A percentile compares a stretch with the other conserved stretches of the same genome.
These are phyloP conservation scores for Phytophthora ohioensis DNA, from an alignment of 352 stramenopile species.

Conservation along the genomic window DNA sequence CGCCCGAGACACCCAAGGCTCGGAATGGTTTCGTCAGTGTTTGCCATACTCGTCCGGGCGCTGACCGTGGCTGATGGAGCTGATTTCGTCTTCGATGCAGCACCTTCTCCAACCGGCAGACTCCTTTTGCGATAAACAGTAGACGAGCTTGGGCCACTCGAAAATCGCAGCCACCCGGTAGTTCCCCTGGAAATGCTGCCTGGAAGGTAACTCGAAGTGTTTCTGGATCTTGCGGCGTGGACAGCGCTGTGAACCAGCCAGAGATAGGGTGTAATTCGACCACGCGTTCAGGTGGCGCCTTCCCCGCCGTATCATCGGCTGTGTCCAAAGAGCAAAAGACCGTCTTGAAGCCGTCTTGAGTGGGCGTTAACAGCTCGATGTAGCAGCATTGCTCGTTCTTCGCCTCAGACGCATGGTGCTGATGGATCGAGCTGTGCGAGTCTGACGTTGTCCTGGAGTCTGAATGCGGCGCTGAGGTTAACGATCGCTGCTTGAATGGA, in stretches of 20 bases:
- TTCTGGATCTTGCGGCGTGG: conserved; percentile 3
- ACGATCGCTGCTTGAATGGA: conserved; percentile 16
- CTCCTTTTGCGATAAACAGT: conserved; percentile 30
- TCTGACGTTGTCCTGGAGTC: conserved; percentile 15
- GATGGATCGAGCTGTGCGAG: not conserved
- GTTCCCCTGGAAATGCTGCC: conserved; percentile 27
- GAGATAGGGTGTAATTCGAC: conserved; percentile 38
- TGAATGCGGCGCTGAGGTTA: not conserved
- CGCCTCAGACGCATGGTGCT: not conserved
- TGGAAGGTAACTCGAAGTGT: conserved; percentile 38
- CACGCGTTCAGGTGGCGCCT: conserved; percentile 32
- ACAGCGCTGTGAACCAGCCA: conserved; percentile 34
- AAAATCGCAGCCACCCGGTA: conserved; percentile 23
- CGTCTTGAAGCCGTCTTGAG: conserved; percentile 25
- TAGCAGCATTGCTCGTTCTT: conserved; percentile 46
- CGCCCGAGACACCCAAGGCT: conserved; percentile 17
- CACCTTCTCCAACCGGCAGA: conserved; percentile 42
- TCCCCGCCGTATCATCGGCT: conserved; percentile 31
- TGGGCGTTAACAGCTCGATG: conserved; percentile 36
- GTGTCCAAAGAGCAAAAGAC: conserved; percentile 34
- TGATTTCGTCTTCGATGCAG: conserved; percentile 22
- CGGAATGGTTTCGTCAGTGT: conserved; percentile 17
- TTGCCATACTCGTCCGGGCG: conserved; percentile 26
- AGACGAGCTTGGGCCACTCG: conserved; percentile 30
- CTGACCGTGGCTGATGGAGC: conserved; percentile 5